phyloP scores from a whole-genome alignment of 208 protist genomes.

The Crithidia sp. region DNA sequence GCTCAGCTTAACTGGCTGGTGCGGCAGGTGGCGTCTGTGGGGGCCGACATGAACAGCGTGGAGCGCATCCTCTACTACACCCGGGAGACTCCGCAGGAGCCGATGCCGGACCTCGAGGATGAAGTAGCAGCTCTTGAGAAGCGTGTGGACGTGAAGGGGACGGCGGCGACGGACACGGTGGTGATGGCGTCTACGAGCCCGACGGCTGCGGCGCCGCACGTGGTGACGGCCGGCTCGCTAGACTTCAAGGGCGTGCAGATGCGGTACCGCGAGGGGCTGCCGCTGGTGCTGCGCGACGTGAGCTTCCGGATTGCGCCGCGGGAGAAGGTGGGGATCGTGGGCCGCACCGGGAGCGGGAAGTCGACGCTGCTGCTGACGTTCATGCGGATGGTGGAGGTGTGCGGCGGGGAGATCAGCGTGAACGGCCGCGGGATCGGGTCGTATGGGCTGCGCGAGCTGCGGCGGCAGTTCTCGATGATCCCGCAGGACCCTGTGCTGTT shows the following conservation, averaged over 20 bases:
- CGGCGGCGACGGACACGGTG: conserved; percentile 18
- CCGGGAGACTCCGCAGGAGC: conserved; percentile 57
- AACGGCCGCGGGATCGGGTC: conserved; percentile 32
- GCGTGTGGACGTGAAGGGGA: not conserved
- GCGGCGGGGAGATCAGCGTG: conserved; percentile 55
- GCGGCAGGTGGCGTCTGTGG: conserved; percentile 1
- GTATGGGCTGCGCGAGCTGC: conserved; percentile 51
- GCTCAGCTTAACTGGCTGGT: conserved; percentile 43
- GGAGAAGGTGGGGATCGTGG: conserved; percentile 86
- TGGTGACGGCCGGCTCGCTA: conserved; percentile 15
- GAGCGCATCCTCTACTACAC: conserved; percentile 83
- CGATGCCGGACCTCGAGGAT: conserved; percentile 23
- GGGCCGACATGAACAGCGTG: conserved; percentile 26
- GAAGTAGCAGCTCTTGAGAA: conserved; percentile 4
- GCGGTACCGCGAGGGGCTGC: too few relatives aligned
- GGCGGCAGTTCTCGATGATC: conserved; percentile 76
- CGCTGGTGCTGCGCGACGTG: too few relatives aligned
- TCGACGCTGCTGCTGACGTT: conserved; percentile 79
- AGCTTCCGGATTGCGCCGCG: conserved; percentile 37
- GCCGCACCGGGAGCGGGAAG: conserved; percentile 89
- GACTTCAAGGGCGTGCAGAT: too few relatives aligned
- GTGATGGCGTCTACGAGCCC: conserved; percentile 18
- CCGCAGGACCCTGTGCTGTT: conserved; percentile 87
- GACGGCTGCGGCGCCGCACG: conserved; percentile 16
- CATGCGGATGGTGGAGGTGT: conserved; percentile 66